Conservation (phyloP, 371 early-diverging fungal genomes). For the Mortierella sp. region DNA sequence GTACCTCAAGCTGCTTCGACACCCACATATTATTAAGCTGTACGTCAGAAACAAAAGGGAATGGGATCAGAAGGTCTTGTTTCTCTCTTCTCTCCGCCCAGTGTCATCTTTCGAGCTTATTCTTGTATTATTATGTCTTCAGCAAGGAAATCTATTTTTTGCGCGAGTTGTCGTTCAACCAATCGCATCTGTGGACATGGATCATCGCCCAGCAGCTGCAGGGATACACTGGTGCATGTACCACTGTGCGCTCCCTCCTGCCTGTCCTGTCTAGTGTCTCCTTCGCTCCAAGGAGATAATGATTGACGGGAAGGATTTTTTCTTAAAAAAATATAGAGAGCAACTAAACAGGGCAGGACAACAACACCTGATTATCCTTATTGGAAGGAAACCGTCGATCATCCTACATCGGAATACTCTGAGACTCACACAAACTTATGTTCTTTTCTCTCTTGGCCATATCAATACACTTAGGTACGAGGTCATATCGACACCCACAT, state of each 20-base stretch:
- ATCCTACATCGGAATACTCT: no score
- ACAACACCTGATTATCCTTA: no score
- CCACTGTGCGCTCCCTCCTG: background rate
- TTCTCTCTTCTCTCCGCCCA: background rate
- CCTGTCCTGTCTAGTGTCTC: background rate
- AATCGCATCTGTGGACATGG: background rate
- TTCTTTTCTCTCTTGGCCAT: background rate
- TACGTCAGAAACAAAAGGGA: conserved; percentile 62
- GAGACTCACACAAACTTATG: background rate
- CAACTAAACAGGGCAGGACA: no score
- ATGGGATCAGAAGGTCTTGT: conserved; percentile 7
- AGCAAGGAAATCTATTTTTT: no score
- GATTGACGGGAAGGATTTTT: no score
- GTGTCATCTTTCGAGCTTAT: no score
- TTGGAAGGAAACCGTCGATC: no score
- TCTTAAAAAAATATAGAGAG: no score
- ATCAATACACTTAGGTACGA: conserved; percentile 80
- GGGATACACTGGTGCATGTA: no score
- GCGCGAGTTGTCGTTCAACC: background rate
- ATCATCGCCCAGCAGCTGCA: conserved; percentile 3
- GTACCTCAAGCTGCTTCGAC: conserved; percentile 93
- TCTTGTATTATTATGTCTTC: no score
- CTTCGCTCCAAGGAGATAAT: no score
- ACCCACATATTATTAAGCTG: conserved; percentile 98
- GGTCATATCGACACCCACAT: conserved; percentile 96